These are phyloP conservation scores for Malbranchea zuffiana DNA, from an alignment of 2,329 filamentous ascomycete genomes.

Conservation along the genomic window DNA sequence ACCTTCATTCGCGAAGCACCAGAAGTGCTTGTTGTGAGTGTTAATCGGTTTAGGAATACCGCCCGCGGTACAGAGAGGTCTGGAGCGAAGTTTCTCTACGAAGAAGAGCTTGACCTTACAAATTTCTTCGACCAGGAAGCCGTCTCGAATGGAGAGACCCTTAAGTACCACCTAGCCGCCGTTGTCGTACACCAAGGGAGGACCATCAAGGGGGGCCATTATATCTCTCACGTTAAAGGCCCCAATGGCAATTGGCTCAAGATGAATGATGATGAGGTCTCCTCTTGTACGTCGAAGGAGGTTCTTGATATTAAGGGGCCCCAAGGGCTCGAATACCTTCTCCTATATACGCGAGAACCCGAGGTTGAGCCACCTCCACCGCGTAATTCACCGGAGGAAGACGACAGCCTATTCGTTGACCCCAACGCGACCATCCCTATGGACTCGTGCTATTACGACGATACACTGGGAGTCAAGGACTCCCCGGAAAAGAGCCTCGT, in stretches of 20 bases:
- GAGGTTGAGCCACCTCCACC: too few species aligned
- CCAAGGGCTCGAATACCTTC: slow-evolving; percentile 4
- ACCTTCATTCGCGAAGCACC: slow-evolving; percentile 12
- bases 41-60: slow-evolving; percentile 7
- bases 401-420: too few species aligned
- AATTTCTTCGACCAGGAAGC: slow-evolving; percentile 4
- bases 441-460: too few species aligned
- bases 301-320: not conserved
- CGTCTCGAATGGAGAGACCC: not conserved
- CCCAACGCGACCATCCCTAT: too few species aligned
- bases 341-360: slow-evolving; percentile 10
- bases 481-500: too few species aligned
- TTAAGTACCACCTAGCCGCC: slow-evolving; percentile 10
- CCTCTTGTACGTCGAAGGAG: not conserved
- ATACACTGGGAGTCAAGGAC: too few species aligned
- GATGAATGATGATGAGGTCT: slow-evolving; percentile 6
- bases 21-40: slow-evolving; percentile 13
- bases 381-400: too few species aligned
- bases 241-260: slow-evolving; percentile 10
- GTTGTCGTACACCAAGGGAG: slow-evolving; percentile 9
- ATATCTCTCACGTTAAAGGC: slow-evolving; percentile 8
- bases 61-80: not conserved
- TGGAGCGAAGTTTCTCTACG: slow-evolving; percentile 6
- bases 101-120: slow-evolving; percentile 12
- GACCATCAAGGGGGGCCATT: slow-evolving; percentile 8